A percentile compares a stretch with the other conserved stretches of the same genome.
phyloP scores from a whole-genome alignment of 2,329 filamentous ascomycete species.

The Podosphaera xanthii region DNA sequence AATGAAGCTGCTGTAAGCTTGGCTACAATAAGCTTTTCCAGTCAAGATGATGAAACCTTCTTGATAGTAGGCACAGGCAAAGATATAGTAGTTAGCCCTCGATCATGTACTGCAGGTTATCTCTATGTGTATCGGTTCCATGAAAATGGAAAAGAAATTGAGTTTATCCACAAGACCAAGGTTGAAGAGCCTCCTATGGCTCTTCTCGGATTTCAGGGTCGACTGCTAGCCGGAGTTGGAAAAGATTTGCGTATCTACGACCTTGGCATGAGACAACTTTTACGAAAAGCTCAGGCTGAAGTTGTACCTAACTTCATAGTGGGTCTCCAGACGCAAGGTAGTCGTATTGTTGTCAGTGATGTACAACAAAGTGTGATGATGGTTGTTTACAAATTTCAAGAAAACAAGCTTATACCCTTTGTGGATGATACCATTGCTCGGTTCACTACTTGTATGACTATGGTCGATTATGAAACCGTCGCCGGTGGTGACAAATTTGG shows the following conservation, averaged over 20 bases:
- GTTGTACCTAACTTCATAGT: conserved; percentile 67
- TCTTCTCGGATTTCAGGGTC: conserved; percentile 81
- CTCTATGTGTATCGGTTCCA: conserved; percentile 84
- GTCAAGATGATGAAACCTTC: conserved; percentile 72
- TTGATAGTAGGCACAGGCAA: conserved; percentile 88
- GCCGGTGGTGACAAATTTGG: conserved; percentile 96
- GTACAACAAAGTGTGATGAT: conserved; percentile 81
- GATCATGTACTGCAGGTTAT: conserved; percentile 54
- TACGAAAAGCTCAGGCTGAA: conserved; percentile 73
- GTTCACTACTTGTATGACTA: conserved; percentile 75
- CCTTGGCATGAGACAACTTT: conserved; percentile 72
- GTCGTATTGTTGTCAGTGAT: conserved; percentile 76
- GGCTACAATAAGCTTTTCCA: conserved; percentile 64
- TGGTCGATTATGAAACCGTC: conserved; percentile 94
- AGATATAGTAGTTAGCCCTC: conserved; percentile 60
- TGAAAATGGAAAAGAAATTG: conserved; percentile 65
- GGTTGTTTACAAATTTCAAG: conserved; percentile 78
- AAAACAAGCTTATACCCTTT: conserved; percentile 83
- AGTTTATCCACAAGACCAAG: conserved; percentile 93
- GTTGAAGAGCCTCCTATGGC: conserved; percentile 75
- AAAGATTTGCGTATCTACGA: conserved; percentile 72
- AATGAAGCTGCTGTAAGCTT: conserved; percentile 85
- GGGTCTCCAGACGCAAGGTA: conserved; percentile 72
- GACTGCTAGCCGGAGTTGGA: conserved; percentile 66
- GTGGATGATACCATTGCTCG: conserved; percentile 72